Evolutionary conservation across 345 rosid genomes (phyloP).

Genomic region (Trapa incisa): DNA sequence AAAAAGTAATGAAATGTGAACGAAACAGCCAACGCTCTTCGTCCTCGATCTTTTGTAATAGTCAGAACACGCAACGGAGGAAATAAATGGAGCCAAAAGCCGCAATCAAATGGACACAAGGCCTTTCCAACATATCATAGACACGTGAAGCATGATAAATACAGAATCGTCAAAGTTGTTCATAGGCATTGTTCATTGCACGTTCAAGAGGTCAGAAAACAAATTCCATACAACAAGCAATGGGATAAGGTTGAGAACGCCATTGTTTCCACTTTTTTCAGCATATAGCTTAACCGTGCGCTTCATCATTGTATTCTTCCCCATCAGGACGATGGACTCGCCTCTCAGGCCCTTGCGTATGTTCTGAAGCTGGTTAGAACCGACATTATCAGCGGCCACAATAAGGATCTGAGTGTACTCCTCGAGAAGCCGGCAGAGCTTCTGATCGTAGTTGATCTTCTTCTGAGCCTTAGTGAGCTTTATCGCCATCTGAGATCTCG

Average conservation of each 20-base stretch:
- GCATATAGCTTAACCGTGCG: constrained; percentile 56
- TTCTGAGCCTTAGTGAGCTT: constrained; percentile 30
- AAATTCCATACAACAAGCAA: constrained; percentile 32
- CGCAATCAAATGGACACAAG: no score
- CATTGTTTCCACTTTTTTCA: constrained; percentile 32
- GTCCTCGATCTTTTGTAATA: no score
- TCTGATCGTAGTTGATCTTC: constrained; percentile 51
- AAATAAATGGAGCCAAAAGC: no score
- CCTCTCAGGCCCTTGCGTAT: constrained; percentile 59
- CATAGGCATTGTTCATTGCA: no score
- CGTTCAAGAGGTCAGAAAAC: neutral
- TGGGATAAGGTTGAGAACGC: constrained; percentile 34
- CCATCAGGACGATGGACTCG: constrained; percentile 54
- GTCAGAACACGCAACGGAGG: no score
- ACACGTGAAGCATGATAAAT: no score
- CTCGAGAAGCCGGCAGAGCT: constrained; percentile 56
- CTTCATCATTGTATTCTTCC: constrained; percentile 82
- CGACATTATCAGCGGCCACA: constrained; percentile 64
- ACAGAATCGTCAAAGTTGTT: no score
- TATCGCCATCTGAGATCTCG: constrained; percentile 11
- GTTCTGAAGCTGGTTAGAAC: constrained; percentile 61
- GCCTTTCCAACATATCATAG: no score
- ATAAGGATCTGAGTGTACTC: constrained; percentile 55
- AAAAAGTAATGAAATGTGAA: no score
- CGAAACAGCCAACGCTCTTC: no score